Evolutionary conservation across 2,329 filamentous ascomycete species (phyloP).

Genomic region (Cladosporium sp.): DNA sequence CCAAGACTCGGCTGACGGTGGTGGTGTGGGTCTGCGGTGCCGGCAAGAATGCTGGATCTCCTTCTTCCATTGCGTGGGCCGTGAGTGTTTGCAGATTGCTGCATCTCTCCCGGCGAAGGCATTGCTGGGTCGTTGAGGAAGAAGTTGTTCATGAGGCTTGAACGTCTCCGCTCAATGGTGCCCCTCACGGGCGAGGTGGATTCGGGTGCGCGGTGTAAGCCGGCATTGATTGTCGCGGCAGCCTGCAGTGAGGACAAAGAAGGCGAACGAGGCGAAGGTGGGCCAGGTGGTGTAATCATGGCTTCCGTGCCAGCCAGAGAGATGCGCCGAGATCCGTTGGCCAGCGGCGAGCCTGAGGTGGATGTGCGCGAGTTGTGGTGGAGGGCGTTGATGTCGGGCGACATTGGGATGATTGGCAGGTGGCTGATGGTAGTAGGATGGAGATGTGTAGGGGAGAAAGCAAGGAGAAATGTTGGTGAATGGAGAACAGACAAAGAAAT

Average conservation of each 20-base stretch:
- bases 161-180: slow-evolving; percentile 59
- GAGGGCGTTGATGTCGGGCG: slow-evolving; percentile 63
- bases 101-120: slow-evolving; percentile 70
- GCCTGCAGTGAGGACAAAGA: slow-evolving; percentile 71
- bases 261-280: slow-evolving; percentile 56
- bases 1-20: slow-evolving; percentile 70
- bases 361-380: slow-evolving; percentile 43
- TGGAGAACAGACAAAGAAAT: slow-evolving; percentile 1
- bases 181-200: slow-evolving; percentile 40
- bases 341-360: slow-evolving; percentile 37
- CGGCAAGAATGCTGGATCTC: slow-evolving; percentile 43
- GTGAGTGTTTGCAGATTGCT: slow-evolving; percentile 38
- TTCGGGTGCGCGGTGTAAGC: slow-evolving; percentile 51
- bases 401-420: slow-evolving; percentile 38
- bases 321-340: slow-evolving; percentile 32
- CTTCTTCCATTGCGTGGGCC: slow-evolving; percentile 29
- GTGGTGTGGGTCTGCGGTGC: slow-evolving; percentile 56
- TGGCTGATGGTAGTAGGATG: neutral
- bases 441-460: neutral
- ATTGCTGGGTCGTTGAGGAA: slow-evolving; percentile 70
- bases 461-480: neutral
- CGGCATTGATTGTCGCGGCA: slow-evolving; percentile 74
- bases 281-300: slow-evolving; percentile 42
- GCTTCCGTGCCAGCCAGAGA: slow-evolving; percentile 28
- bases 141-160: slow-evolving; percentile 70